Base-by-base conservation (phyloP, 441 rosid genomes). In the Iberis amara region DNA sequence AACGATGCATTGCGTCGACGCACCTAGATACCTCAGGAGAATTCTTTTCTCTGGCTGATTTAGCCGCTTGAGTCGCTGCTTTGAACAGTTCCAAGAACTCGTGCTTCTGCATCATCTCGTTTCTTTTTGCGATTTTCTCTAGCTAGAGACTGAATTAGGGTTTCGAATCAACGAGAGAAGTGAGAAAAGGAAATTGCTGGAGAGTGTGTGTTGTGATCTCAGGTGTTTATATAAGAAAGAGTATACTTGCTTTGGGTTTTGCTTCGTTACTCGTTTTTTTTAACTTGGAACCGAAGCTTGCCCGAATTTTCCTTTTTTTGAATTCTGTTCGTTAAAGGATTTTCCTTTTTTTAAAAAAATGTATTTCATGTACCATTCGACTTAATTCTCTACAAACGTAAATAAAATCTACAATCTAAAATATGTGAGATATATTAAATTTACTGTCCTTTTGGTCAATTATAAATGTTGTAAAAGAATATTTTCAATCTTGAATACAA, bases 51-150 rank as follows among this genome's bases (percentile, higher is more conserved):
- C 27, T 27, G 15, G 53, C 39, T 18, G 54, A 61, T 4, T 52
- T 61, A 1, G 59, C 66, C 4, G 59, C 58, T 35, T 12, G 5
- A 42, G 7, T 44, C 7, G 46, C 65, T 5, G 39, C 39, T 0
- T 42, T 52, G 10, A 35, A 43, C 46, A 52, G 2, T 7, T 52
- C 39, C 5, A 61, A 14, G 45, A 61, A 52, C 14, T 61, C 65
- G 0, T 35, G 52, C 3, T 43, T 61, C 23, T 61, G 8, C 65
- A 61, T 61, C 13, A 14, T 32, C 27, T 9, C 7, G n/a, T 47
- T 6, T 27, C 8, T 7, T 30, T 5, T 5, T 30, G 33, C 6
- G 30, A 27, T 27, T 27, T 27, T 3, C n/a, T n/a, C n/a, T n/a
- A n/a, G n/a, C n/a, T n/a, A n/a, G n/a, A n/a, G n/a, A n/a, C n/a